These are phyloP conservation scores for Poterioochromonas sp. DNA, from an alignment of 352 stramenopile genomes.

Conservation along the genomic window DNA sequence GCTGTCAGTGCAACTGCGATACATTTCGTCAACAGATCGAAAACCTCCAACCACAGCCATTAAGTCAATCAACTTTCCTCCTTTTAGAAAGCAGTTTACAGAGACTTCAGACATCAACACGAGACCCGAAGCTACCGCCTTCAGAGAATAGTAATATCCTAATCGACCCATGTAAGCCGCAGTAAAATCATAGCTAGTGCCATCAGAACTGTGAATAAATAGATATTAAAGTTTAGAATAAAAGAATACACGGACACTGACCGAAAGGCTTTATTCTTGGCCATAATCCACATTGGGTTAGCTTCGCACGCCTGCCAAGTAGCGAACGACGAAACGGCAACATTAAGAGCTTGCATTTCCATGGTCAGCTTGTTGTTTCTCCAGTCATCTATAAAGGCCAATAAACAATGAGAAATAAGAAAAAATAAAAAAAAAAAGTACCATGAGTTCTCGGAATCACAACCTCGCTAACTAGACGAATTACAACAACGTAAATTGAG, in stretches of 20 bases:
- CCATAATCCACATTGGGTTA: background rate
- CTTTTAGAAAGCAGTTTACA: background rate
- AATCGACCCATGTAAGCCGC: background rate
- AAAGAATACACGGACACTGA: too few relatives aligned
- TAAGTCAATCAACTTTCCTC: background rate
- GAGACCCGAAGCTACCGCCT: background rate
- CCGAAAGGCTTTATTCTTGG: background rate
- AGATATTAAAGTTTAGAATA: too few relatives aligned
- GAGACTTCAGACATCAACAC: constrained; percentile 2
- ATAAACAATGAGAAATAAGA: too few relatives aligned
- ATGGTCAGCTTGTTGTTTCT: background rate
- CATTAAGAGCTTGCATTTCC: background rate
- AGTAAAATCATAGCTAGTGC: background rate
- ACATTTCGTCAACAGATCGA: background rate
- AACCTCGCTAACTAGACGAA: background rate
- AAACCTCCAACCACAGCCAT: background rate
- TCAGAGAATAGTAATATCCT: background rate
- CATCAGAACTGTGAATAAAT: too few relatives aligned
- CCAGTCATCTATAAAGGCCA: background rate
- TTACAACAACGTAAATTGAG: background rate
- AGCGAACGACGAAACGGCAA: background rate
- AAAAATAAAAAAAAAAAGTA: too few relatives aligned
- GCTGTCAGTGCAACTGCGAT: background rate
- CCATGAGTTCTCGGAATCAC: background rate
- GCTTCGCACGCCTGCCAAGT: background rate